Evolutionary conservation across 1,284 basidiomycete genomes (phyloP).

Genomic region (Gymnopus androsaceus): DNA sequence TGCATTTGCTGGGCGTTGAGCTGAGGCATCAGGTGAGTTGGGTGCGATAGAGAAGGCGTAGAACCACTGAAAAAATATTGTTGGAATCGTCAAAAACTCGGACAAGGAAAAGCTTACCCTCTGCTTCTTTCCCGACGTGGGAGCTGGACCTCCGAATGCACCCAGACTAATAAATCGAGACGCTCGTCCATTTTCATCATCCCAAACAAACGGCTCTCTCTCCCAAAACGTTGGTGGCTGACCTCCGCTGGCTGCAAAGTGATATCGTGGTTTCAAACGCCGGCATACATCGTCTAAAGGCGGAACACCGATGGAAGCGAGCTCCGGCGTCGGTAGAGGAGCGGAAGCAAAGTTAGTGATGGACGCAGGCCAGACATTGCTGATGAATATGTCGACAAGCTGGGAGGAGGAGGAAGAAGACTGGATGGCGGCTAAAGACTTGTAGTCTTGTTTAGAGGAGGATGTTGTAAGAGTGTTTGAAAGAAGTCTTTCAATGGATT

Average conservation of each 20-base stretch:
- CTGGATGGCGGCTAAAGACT: constrained; percentile 70
- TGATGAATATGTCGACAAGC: constrained; percentile 81
- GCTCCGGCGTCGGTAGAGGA: constrained; percentile 48
- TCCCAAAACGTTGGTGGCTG: constrained; percentile 82
- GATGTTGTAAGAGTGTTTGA: constrained; percentile 62
- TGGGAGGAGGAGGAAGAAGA: constrained; percentile 60
- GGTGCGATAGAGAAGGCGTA: constrained; percentile 51
- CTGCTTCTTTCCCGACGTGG: constrained; percentile 71
- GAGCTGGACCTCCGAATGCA: constrained; percentile 70
- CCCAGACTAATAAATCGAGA: constrained; percentile 85
- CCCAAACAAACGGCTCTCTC: constrained; percentile 87
- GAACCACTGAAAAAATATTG: constrained; percentile 42
- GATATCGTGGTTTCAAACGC: constrained; percentile 73
- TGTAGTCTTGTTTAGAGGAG: constrained; percentile 50
- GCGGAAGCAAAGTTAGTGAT: constrained; percentile 66
- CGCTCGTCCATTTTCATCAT: constrained; percentile 65
- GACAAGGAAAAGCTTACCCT: constrained; percentile 55
- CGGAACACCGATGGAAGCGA: constrained; percentile 51
- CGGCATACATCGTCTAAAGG: constrained; percentile 71
- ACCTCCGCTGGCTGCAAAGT: constrained; percentile 68
- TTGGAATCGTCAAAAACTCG: not conserved
- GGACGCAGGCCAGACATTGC: constrained; percentile 76
- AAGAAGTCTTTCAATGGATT: constrained; percentile 72
- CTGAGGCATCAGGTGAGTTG: constrained; percentile 26
- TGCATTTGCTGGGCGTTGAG: constrained; percentile 62